Conservation (phyloP, 108 stramenopile species). For the Skeletonema potamos region DNA sequence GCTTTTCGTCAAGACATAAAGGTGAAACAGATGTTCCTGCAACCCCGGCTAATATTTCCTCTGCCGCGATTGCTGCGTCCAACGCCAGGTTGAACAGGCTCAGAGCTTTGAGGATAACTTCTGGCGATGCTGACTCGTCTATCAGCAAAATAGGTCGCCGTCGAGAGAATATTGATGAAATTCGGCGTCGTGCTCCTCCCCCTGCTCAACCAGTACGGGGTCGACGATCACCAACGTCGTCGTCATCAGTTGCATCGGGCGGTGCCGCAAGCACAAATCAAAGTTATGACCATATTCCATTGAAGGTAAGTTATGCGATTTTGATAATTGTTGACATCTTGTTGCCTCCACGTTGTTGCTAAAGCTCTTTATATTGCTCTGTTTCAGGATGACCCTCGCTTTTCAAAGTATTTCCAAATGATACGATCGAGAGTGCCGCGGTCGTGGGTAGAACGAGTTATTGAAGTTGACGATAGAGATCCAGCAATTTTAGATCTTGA, state of each 20-base stretch:
- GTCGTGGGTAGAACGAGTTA: slow-evolving; percentile 48
- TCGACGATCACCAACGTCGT: slow-evolving; percentile 1
- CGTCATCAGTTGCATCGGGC: slow-evolving; percentile 5
- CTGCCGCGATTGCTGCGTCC: slow-evolving; percentile 24
- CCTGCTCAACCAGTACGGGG: not conserved
- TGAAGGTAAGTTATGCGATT: slow-evolving; percentile 14
- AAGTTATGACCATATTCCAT: slow-evolving; percentile 24
- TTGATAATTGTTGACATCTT: not conserved
- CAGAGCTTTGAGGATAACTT: slow-evolving; percentile 18
- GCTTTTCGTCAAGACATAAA: not conserved
- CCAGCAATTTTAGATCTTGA: slow-evolving; percentile 53
- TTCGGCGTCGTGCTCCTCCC: slow-evolving; percentile 17
- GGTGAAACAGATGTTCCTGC: not conserved
- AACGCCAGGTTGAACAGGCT: slow-evolving; percentile 30
- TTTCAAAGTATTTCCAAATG: slow-evolving; percentile 52
- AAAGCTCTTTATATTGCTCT: not conserved
- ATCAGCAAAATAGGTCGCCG: slow-evolving; percentile 6
- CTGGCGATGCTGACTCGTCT: not conserved
- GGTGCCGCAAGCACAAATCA: slow-evolving; percentile 6
- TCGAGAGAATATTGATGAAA: slow-evolving; percentile 37
- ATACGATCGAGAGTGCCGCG: slow-evolving; percentile 42
- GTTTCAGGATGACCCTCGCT: slow-evolving; percentile 33
- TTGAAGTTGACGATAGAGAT: slow-evolving; percentile 49
- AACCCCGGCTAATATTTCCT: slow-evolving; percentile 21
- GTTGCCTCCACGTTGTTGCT: not conserved